Evolutionary conservation across 2,329 filamentous ascomycete species (phyloP).

Genomic region (Fusarium sp.): DNA sequence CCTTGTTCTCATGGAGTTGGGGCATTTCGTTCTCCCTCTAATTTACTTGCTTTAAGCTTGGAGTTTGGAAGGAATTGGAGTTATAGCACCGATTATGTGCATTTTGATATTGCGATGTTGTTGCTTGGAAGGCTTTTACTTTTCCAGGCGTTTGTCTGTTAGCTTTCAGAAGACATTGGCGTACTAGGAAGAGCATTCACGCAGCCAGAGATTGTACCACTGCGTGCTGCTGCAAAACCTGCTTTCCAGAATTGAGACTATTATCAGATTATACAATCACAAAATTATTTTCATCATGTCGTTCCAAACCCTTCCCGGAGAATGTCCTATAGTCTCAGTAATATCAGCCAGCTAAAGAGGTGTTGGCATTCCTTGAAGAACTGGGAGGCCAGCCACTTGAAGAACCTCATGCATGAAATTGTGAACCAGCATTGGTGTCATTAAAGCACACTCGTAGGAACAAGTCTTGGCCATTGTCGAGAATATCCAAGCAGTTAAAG

Average conservation of each 20-base stretch:
- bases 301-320: background rate
- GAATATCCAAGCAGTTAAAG: background rate
- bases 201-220: slow-evolving; percentile 22
- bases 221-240: slow-evolving; percentile 15
- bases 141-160: slow-evolving; percentile 23
- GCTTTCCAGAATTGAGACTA: slow-evolving; percentile 24
- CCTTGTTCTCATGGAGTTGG: background rate
- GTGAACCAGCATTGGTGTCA: background rate
- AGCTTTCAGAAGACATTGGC: slow-evolving; percentile 10
- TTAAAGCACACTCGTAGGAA: background rate
- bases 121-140: slow-evolving; percentile 25
- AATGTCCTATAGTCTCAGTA: background rate
- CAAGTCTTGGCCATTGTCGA: background rate
- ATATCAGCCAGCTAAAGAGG: background rate
- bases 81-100: slow-evolving; percentile 34
- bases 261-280: background rate
- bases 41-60: slow-evolving; percentile 23
- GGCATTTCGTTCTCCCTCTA: background rate
- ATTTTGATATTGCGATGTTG: slow-evolving; percentile 34
- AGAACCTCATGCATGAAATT: background rate
- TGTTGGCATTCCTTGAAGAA: background rate
- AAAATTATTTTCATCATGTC: background rate
- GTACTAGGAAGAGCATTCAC: background rate
- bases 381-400: too few relatives aligned
- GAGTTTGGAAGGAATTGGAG: slow-evolving; percentile 39